Evolutionary conservation across 495 filamentous ascomycete species (phyloP), one percentile per base, ranked within the genome.

Genomic region (Pseudevernia furfuracea): DNA sequence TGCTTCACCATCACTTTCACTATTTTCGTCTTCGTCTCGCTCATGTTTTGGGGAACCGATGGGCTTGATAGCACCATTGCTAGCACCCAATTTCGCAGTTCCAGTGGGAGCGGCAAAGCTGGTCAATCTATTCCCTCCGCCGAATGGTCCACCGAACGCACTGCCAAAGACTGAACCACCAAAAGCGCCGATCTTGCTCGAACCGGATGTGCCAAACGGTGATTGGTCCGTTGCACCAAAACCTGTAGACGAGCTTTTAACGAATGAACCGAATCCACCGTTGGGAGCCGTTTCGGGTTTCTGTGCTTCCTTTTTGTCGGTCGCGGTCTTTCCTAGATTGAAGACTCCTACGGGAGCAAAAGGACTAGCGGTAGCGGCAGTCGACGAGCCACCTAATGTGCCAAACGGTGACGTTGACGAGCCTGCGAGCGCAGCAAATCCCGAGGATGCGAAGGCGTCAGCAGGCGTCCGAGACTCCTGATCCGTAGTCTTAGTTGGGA

Each of bases 21-120:
- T 75, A 44, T 79, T 77, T 23, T 77, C 65, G 69, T 73, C 76
- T 7, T 83, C 83, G 23, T 87, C 83, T 7, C 76, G 79, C n/a
- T 88, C 85, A 43, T 82, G 82, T 44, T 83, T 83, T 25, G 62
- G 81, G 12, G 87, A 87, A 14, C 91, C 90, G 68, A 96, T 89
- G 1, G 88, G 77, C 74, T 81, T 89, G 10, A 82, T 77, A 37
- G 41, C 86, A 82, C 71, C 85, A 84, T 78, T 66, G 38, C 77
- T 81, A 55, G 76, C 76, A 67, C 81, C 83, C 15, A 83, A 70
- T 57, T 84, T 76, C 39, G 73, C 76, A 44, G 82, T 72, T 38
- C 77, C 76, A 58, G 80, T 84, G 36, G 86, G 83, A 41, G 85
- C 85, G 21, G 86, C 89, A 73, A 95, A 95, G 70, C 79, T 87